phyloP scores from a whole-genome alignment of 225 moss, liverwort and hornwort genomes.

The Lunularia cruciata region DNA sequence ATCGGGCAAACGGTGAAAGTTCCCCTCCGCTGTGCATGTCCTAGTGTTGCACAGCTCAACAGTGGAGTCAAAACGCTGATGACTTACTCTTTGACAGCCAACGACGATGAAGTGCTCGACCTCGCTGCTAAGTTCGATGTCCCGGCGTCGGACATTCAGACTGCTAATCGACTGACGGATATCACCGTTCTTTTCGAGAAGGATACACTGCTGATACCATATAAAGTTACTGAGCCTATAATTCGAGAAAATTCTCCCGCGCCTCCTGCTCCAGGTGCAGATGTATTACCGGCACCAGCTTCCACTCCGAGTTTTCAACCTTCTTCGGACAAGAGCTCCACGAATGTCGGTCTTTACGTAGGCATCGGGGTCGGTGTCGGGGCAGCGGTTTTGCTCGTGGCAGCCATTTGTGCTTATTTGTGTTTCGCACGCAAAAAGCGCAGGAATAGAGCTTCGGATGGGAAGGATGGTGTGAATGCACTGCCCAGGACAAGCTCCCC shows the following conservation, averaged over 20 bases:
- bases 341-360: slow-evolving; percentile 37
- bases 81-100: slow-evolving; percentile 59
- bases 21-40: slow-evolving; percentile 80
- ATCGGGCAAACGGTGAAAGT: slow-evolving; percentile 43
- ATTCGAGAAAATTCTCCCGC: slow-evolving; percentile 24
- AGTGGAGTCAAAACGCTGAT: slow-evolving; percentile 41
- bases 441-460: slow-evolving; percentile 1
- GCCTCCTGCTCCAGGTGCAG: slow-evolving; percentile 29
- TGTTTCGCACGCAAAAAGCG: slow-evolving; percentile 14
- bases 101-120: slow-evolving; percentile 36
- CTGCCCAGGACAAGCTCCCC: neutral
- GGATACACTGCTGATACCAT: slow-evolving; percentile 70
- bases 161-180: slow-evolving; percentile 45
- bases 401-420: slow-evolving; percentile 30
- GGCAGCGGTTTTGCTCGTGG: slow-evolving; percentile 49
- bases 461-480: neutral
- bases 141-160: slow-evolving; percentile 21
- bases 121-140: slow-evolving; percentile 55
- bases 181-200: neutral
- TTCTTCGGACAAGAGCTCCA: slow-evolving; percentile 17
- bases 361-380: slow-evolving; percentile 65
- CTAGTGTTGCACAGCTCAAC: slow-evolving; percentile 38
- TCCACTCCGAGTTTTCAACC: neutral
- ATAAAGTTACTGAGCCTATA: slow-evolving; percentile 38
- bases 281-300: slow-evolving; percentile 12